Evolutionary conservation across 805 yeast species (phyloP), one percentile per base, ranked within the genome.

Genomic region (Monosporozyma aerobia): DNA sequence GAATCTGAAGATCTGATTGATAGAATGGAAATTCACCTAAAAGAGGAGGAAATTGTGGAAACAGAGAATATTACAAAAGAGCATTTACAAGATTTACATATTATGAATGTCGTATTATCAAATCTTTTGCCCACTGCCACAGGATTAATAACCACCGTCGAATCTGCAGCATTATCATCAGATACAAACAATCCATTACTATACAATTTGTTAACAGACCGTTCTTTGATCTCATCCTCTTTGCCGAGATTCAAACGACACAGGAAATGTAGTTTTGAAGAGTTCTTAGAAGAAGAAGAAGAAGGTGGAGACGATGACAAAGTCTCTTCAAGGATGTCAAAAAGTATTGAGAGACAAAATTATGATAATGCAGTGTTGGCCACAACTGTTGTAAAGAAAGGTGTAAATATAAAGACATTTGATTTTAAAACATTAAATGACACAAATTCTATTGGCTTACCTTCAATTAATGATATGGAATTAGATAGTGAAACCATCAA

Each of bases 141-240:
- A 0, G 99, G 97, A 0, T 72, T 94, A 2, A 85, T 94, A 35
- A 92, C 98, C 0, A 88, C 97, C 0, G 87, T 95, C 0, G 68
- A 73, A 9, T 80, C 88, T 23, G 92, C 95, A 29, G 81, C 87
- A 7, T 64, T 67, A 41, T 62, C 63, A 16, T 53, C 68, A 4
- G 67, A 64, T 49, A 67, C 66, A 11, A 76, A 78, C 54, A 94
- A 94, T 65, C 99, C 99, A 1, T 77, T 94, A 44, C 81, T 94
- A 14, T 88, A 90, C 68, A 94, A 94, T 64, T 78, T 94, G 14
- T 74, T 94, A 40, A 94, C 99, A 0, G 98, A 94, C 65, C 74
- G 98, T 50, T 89, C 98, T 1, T 76, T 88, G 9, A 83, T 92
- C 22, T 89, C 97, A 1, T 88, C 97, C 0, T 90, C 98, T 0